A percentile compares a stretch with the other conserved stretches of the same genome.
Conservation (phyloP, 164 flowering plant genomes). For the Pachysandra terminalis region DNA sequence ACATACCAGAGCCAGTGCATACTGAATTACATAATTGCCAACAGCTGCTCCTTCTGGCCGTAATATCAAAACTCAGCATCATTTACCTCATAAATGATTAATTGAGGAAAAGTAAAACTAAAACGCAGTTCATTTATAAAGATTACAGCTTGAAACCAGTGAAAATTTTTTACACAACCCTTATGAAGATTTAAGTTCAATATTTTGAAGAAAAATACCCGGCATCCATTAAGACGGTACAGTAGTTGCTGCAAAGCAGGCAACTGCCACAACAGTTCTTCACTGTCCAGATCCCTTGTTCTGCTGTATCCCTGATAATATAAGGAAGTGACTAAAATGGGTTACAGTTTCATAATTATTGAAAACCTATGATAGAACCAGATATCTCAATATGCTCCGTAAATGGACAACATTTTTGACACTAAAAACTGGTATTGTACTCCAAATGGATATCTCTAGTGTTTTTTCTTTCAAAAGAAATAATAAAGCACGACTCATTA, state of each 20-base stretch:
- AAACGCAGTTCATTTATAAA: not conserved
- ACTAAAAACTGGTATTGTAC: too few species aligned
- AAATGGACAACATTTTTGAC: too few species aligned
- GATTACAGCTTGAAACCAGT: not conserved
- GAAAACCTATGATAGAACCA: not conserved
- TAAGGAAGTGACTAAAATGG: not conserved
- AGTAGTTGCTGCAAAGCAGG: slow-evolving; percentile 74
- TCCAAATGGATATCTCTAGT: too few species aligned
- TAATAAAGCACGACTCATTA: too few species aligned
- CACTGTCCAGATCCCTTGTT: slow-evolving; percentile 66
- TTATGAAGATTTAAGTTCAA: not conserved
- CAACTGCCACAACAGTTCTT: slow-evolving; percentile 68
- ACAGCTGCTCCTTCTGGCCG: slow-evolving; percentile 88
- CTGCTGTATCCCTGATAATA: slow-evolving; percentile 58
- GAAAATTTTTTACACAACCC: not conserved
- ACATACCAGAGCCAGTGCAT: slow-evolving; percentile 74
- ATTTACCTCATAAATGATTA: not conserved
- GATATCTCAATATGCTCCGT: not conserved
- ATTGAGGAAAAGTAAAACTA: not conserved
- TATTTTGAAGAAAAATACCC: slow-evolving; percentile 33
- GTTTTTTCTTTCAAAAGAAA: too few species aligned
- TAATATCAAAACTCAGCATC: slow-evolving; percentile 14
- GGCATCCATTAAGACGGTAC: slow-evolving; percentile 75
- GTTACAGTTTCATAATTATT: not conserved
- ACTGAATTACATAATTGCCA: slow-evolving; percentile 62